A percentile compares a stretch with the other conserved stretches of the same genome.
These are phyloP conservation scores for Fusarium sp. DNA, from an alignment of 2,329 filamentous ascomycete species.

Conservation along the genomic window DNA sequence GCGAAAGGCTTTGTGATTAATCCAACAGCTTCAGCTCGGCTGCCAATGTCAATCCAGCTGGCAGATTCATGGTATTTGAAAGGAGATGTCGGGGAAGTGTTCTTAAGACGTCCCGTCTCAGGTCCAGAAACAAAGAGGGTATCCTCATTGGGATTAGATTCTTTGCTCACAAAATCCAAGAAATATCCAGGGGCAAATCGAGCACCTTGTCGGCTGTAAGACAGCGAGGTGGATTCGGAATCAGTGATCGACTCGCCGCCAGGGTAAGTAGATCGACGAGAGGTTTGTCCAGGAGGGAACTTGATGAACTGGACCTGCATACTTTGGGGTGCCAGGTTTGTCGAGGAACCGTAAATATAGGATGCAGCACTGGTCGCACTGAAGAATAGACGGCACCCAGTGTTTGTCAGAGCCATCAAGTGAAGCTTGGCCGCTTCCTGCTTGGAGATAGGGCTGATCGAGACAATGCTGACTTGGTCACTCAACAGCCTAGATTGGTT, in stretches of 20 bases:
- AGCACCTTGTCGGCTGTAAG: slow-evolving; percentile 61
- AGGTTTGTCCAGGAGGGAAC: slow-evolving; percentile 74
- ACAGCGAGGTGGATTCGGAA: slow-evolving; percentile 60
- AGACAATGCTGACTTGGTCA: slow-evolving; percentile 77
- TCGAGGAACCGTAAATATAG: slow-evolving; percentile 69
- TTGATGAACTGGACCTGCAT: slow-evolving; percentile 99
- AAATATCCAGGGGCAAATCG: slow-evolving; percentile 91
- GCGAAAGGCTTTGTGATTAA: slow-evolving; percentile 78
- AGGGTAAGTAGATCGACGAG: slow-evolving; percentile 46
- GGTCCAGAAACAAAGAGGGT: slow-evolving; percentile 85
- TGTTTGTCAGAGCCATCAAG: slow-evolving; percentile 89
- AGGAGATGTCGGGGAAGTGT: slow-evolving; percentile 62
- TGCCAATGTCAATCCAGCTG: slow-evolving; percentile 79
- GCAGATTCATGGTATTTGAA: slow-evolving; percentile 80
- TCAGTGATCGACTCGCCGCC: slow-evolving; percentile 57
- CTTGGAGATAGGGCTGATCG: slow-evolving; percentile 85
- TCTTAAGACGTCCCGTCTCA: slow-evolving; percentile 86
- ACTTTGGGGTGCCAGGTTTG: slow-evolving; percentile 80
- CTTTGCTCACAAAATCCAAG: slow-evolving; percentile 79
- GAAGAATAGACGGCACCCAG: slow-evolving; percentile 90
- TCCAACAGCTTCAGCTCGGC: slow-evolving; percentile 81
- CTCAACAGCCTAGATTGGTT: slow-evolving; percentile 76
- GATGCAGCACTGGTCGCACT: slow-evolving; percentile 85
- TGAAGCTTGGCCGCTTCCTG: slow-evolving; percentile 85
- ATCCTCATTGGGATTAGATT: slow-evolving; percentile 70